These are phyloP conservation scores for Mycena amicta DNA, from an alignment of 768 basidiomycete genomes.

Conservation along the genomic window DNA sequence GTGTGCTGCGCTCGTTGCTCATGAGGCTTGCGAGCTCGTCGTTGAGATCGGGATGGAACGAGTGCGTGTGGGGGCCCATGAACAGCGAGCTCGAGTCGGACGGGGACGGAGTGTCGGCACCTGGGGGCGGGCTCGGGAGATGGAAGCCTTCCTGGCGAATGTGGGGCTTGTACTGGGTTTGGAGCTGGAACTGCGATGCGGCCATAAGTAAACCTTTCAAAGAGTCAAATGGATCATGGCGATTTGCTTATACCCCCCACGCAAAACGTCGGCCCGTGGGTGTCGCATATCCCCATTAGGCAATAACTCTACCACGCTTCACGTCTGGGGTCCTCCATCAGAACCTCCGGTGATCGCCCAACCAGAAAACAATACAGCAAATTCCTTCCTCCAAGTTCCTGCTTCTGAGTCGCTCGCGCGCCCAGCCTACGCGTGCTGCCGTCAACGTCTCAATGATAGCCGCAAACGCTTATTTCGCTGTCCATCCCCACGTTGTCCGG, in stretches of 20 bases:
- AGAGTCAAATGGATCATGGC: background rate
- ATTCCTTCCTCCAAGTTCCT: no score
- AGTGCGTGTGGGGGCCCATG: constrained; percentile 48
- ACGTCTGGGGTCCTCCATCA: background rate
- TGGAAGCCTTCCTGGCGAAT: constrained; percentile 75
- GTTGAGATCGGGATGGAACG: constrained; percentile 59
- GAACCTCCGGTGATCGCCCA: background rate
- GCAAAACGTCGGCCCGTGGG: background rate
- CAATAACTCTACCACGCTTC: background rate
- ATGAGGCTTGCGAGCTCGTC: constrained; percentile 73
- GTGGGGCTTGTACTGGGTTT: constrained; percentile 51
- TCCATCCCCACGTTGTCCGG: no score
- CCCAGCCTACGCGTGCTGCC: background rate
- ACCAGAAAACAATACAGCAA: background rate
- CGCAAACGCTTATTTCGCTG: no score
- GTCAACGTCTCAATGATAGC: no score
- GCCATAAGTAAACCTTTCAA: background rate
- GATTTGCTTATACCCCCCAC: background rate
- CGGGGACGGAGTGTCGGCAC: constrained; percentile 29
- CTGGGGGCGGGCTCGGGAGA: constrained; percentile 48
- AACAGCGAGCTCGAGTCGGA: constrained; percentile 32
- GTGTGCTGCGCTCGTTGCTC: constrained; percentile 28
- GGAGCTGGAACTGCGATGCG: background rate
- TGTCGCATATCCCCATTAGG: background rate
- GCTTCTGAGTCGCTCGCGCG: no score